Conservation (phyloP, 176 grass and related monocot genomes). For the Oryza officinalis region DNA sequence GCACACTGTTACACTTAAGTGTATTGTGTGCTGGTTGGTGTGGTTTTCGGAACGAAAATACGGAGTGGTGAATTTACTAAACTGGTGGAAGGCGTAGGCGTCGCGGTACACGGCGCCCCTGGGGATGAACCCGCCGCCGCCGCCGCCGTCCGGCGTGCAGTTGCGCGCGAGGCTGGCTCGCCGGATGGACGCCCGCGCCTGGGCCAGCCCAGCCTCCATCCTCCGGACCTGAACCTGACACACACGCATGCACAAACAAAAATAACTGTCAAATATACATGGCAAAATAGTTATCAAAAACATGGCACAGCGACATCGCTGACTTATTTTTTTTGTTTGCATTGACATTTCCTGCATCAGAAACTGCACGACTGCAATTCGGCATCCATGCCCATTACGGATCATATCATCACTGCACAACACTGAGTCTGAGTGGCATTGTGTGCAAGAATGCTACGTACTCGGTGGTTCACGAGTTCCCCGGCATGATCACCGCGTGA, state of each 20-base stretch:
- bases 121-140: conserved; percentile 31
- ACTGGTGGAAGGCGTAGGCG: conserved; percentile 52
- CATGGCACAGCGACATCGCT: not conserved
- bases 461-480: not conserved
- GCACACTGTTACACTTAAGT: no score
- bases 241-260: not conserved
- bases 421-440: not conserved
- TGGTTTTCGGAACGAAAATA: no score
- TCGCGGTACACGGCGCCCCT: conserved; percentile 49
- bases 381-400: not conserved
- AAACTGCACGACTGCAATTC: not conserved
- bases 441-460: not conserved
- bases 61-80: not conserved
- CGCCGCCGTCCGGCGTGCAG: not conserved
- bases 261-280: no score
- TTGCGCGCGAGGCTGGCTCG: conserved; percentile 31
- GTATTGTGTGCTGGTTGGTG: no score
- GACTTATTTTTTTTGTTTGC: not conserved
- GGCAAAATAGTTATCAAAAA: not conserved
- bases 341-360: not conserved
- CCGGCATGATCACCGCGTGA: not conserved
- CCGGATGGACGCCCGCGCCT: conserved; percentile 34
- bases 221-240: not conserved
- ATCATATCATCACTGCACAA: not conserved
- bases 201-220: conserved; percentile 34